These are phyloP conservation scores for Paxillus involutus DNA, from an alignment of 768 basidiomycete genomes.

Conservation along the genomic window DNA sequence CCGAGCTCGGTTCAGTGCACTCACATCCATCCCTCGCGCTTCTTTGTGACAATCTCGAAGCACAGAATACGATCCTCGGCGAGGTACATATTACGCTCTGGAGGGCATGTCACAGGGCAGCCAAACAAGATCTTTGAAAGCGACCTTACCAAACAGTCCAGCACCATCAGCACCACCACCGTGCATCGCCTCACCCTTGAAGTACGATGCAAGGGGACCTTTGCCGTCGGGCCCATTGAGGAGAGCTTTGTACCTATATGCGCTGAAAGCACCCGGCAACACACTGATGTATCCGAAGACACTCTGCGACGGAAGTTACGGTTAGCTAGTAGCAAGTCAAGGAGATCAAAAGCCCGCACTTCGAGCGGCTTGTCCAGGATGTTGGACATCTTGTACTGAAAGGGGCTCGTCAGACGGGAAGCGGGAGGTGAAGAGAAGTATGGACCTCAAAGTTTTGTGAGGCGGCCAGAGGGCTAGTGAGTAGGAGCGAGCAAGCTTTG, in stretches of 20 bases:
- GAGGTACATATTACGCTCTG: constrained; percentile 88
- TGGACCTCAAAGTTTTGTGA: constrained; percentile 91
- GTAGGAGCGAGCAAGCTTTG: constrained; percentile 65
- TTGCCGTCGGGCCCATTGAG: constrained; percentile 85
- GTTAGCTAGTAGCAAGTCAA: not conserved
- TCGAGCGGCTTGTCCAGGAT: constrained; percentile 96
- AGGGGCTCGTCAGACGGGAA: not conserved
- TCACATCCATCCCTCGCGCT: constrained; percentile 78
- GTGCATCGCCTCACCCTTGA: constrained; percentile 90
- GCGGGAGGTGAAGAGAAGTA: not conserved
- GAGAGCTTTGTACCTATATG: constrained; percentile 87
- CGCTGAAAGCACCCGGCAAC: constrained; percentile 90
- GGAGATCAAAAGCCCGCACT: constrained; percentile 41
- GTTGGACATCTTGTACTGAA: constrained; percentile 91
- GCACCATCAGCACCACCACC: constrained; percentile 56
- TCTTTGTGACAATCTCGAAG: constrained; percentile 93
- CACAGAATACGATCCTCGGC: constrained; percentile 90
- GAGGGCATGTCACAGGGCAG: not conserved
- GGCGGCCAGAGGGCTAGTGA: constrained; percentile 79
- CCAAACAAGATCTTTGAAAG: not conserved
- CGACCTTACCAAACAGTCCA: constrained; percentile 57
- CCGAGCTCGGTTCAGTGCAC: constrained; percentile 24
- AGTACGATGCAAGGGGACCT: constrained; percentile 89
- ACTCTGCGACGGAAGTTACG: constrained; percentile 41
- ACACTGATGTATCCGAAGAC: constrained; percentile 88